Evolutionary conservation across 177 flowering plant species (phyloP).

Genomic region (Vitis hybrid): DNA sequence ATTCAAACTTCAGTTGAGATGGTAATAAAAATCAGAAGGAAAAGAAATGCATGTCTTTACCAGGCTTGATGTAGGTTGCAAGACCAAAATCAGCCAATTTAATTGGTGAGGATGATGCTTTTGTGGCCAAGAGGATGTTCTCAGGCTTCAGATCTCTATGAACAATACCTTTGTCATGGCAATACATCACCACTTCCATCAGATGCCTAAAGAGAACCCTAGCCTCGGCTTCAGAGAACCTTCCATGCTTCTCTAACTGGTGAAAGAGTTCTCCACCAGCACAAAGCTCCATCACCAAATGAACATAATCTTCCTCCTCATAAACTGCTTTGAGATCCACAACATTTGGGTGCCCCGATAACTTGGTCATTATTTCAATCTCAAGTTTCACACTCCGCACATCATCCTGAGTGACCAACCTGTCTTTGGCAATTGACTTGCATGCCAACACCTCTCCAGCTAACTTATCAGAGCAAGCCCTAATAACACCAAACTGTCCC

Average conservation of each 20-base stretch:
- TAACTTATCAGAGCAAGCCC: slow-evolving; percentile 56
- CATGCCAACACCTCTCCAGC: slow-evolving; percentile 74
- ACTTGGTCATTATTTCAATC: slow-evolving; percentile 78
- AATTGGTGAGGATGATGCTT: slow-evolving; percentile 56
- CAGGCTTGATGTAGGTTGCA: slow-evolving; percentile 77
- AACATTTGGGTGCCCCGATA: slow-evolving; percentile 84
- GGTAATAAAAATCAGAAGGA: background rate
- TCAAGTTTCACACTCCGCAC: slow-evolving; percentile 67
- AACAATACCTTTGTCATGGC: slow-evolving; percentile 80
- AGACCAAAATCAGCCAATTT: slow-evolving; percentile 90
- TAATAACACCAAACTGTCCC: slow-evolving; percentile 84
- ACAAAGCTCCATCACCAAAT: slow-evolving; percentile 90
- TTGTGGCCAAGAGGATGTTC: slow-evolving; percentile 73
- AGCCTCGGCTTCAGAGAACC: slow-evolving; percentile 62
- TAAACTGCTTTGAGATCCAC: slow-evolving; percentile 78
- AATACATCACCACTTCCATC: slow-evolving; percentile 67
- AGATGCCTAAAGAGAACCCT: slow-evolving; percentile 60
- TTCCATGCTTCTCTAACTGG: slow-evolving; percentile 61
- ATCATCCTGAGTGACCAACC: slow-evolving; percentile 63
- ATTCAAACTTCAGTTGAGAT: background rate
- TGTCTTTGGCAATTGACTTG: slow-evolving; percentile 75
- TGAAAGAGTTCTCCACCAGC: slow-evolving; percentile 90
- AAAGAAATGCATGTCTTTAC: slow-evolving; percentile 26
- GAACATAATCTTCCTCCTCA: slow-evolving; percentile 76
- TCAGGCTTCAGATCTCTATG: slow-evolving; percentile 92